A percentile compares a stretch with the other conserved stretches of the same genome.
phyloP scores from a whole-genome alignment of 345 rosid species.

The Boechera retrofracta region DNA sequence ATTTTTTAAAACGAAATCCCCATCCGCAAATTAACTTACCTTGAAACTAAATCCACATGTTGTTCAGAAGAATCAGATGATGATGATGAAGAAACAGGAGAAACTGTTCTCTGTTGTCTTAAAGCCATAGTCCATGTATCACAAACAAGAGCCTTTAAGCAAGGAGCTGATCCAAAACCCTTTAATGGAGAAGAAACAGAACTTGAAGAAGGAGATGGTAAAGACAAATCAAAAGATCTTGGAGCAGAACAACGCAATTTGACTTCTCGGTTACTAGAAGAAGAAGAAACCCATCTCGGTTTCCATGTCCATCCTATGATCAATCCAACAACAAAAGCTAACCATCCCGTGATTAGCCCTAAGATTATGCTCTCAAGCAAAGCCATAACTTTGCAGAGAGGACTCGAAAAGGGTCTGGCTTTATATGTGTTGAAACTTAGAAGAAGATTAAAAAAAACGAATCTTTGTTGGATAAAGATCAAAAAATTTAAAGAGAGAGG shows the following conservation, averaged over 20 bases:
- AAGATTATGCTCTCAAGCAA: slow-evolving; percentile 41
- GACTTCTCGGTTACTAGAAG: slow-evolving; percentile 6
- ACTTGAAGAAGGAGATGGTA: slow-evolving; percentile 41
- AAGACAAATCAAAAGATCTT: slow-evolving; percentile 50
- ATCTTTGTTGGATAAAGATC: slow-evolving; percentile 31
- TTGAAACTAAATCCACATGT: slow-evolving; percentile 5
- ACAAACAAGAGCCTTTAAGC: slow-evolving; percentile 52
- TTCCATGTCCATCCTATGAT: slow-evolving; percentile 74
- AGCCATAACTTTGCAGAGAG: slow-evolving; percentile 36
- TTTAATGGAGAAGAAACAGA: slow-evolving; percentile 48
- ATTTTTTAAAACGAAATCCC: not conserved
- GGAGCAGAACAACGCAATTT: slow-evolving; percentile 44
- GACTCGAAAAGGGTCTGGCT: slow-evolving; percentile 21
- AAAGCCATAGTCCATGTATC: slow-evolving; percentile 42
- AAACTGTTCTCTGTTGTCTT: slow-evolving; percentile 39
- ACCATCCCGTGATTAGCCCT: slow-evolving; percentile 49
- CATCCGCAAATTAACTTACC: slow-evolving; percentile 24
- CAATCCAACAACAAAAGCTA: slow-evolving; percentile 64
- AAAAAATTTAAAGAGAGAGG: slow-evolving; percentile 23
- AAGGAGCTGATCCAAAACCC: slow-evolving; percentile 51
- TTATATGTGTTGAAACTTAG: not conserved
- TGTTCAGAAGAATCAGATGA: slow-evolving; percentile 36
- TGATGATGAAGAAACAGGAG: slow-evolving; percentile 39
- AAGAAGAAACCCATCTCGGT: slow-evolving; percentile 57
- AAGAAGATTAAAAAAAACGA: not conserved